phyloP scores from a whole-genome alignment of 2,329 filamentous ascomycete species.

The Nemania sp. region DNA sequence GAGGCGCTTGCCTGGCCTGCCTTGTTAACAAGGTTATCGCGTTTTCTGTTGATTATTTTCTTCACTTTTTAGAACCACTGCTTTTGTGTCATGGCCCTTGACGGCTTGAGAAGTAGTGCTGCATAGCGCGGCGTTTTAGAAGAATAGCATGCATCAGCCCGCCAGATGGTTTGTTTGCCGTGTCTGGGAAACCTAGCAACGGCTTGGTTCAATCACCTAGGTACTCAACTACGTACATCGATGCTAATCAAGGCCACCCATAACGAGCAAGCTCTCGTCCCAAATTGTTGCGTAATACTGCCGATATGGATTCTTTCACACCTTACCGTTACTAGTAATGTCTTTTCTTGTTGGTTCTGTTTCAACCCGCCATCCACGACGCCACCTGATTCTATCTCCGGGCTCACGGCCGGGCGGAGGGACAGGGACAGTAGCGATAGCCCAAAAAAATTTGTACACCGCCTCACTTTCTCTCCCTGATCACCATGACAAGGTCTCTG shows the following conservation, averaged over 20 bases:
- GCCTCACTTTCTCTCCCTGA: constrained; percentile 16
- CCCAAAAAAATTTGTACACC: too few relatives aligned
- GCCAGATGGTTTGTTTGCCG: too few relatives aligned
- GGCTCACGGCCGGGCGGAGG: too few relatives aligned
- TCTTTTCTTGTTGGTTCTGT: not conserved
- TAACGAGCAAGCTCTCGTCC: too few relatives aligned
- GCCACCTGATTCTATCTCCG: not conserved
- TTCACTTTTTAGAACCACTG: not conserved
- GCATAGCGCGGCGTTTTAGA: constrained; percentile 23
- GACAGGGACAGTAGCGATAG: not conserved
- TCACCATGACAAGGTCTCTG: constrained; percentile 21
- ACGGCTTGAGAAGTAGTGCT: not conserved
- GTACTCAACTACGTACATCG: too few relatives aligned
- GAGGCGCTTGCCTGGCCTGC: not conserved
- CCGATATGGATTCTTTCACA: too few relatives aligned
- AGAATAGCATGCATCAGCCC: too few relatives aligned
- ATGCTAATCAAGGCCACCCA: too few relatives aligned
- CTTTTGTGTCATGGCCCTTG: not conserved
- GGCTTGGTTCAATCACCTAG: too few relatives aligned
- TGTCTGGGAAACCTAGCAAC: too few relatives aligned
- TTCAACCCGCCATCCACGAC: not conserved
- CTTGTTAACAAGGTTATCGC: not conserved
- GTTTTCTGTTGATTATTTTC: not conserved
- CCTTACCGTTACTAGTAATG: too few relatives aligned
- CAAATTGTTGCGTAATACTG: too few relatives aligned